Conservation (phyloP, 2,329 filamentous ascomycete genomes). For the Cladophialophora carrionii region DNA sequence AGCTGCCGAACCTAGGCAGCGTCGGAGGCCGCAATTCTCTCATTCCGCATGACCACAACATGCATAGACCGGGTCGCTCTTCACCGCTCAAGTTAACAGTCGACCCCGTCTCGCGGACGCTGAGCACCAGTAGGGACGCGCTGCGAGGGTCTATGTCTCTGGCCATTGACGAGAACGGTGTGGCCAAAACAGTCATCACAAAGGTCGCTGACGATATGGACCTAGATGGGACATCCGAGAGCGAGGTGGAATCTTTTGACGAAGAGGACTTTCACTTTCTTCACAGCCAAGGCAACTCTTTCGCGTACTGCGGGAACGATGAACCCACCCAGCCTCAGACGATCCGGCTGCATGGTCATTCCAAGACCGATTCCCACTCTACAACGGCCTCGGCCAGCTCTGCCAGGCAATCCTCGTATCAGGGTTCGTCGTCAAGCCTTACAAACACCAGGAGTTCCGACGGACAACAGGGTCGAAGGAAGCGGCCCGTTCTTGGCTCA, state of each 20-base stretch:
- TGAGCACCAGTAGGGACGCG: slow-evolving; percentile 39
- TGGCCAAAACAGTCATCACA: slow-evolving; percentile 49
- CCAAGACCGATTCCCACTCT: slow-evolving; percentile 50
- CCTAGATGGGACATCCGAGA: slow-evolving; percentile 46
- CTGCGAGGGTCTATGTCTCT: slow-evolving; percentile 50
- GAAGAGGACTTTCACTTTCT: slow-evolving; percentile 47
- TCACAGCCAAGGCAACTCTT: slow-evolving; percentile 47
- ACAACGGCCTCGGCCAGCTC: slow-evolving; percentile 48
- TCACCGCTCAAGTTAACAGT: slow-evolving; percentile 46
- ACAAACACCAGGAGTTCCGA: slow-evolving; percentile 25
- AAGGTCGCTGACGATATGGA: slow-evolving; percentile 42
- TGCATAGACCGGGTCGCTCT: slow-evolving; percentile 49
- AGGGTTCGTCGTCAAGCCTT: slow-evolving; percentile 39
- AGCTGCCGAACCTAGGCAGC: slow-evolving; percentile 42
- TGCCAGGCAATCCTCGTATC: slow-evolving; percentile 49
- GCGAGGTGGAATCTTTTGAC: slow-evolving; percentile 51
- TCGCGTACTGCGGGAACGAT: slow-evolving; percentile 44
- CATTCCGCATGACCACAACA: slow-evolving; percentile 36
- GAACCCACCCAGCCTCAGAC: slow-evolving; percentile 34
- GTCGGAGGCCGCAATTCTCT: slow-evolving; percentile 35
- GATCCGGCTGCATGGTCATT: slow-evolving; percentile 44
- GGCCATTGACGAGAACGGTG: slow-evolving; percentile 54
- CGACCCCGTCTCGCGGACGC: slow-evolving; percentile 32
- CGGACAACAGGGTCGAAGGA: slow-evolving; percentile 21
- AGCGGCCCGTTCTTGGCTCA: slow-evolving; percentile 29